Percentiles rank a stretch among this genome's conserved stretches.
Evolutionary conservation across 352 stramenopile species (phyloP).

Genomic region (Pythium myriotylum): DNA sequence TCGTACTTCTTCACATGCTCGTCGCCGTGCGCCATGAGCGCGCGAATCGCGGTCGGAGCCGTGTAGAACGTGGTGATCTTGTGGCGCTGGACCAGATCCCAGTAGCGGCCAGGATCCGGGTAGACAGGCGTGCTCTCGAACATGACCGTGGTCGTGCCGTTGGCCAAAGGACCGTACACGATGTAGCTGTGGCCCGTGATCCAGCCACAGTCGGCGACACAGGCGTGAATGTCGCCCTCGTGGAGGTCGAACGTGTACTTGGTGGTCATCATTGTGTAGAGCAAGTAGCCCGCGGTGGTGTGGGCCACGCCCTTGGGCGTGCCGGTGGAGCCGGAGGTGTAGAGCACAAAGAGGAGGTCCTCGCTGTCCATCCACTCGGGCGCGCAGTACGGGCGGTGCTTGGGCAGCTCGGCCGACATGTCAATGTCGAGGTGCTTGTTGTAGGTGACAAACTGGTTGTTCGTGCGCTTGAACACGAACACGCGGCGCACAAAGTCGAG

Average conservation of each 20-base stretch:
- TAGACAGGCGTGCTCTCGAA: conserved; percentile 98
- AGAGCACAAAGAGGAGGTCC: conserved; percentile 97
- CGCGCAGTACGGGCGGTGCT: conserved; percentile 93
- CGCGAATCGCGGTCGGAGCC: conserved; percentile 95
- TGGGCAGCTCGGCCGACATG: conserved; percentile 91
- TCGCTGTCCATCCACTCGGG: conserved; percentile 96
- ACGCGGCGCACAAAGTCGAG: conserved; percentile 92
- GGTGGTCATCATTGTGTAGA: conserved; percentile 94
- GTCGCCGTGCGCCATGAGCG: conserved; percentile 96
- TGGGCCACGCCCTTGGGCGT: conserved; percentile 96
- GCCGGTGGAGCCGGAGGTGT: conserved; percentile 97
- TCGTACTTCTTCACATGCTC: conserved; percentile 95
- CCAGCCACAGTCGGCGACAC: conserved; percentile 96
- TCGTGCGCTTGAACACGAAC: conserved; percentile 94
- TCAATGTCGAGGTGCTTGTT: conserved; percentile 90
- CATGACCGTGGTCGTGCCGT: conserved; percentile 97
- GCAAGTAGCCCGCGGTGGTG: conserved; percentile 94
- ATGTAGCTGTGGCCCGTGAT: conserved; percentile 98
- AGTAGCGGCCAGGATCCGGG: conserved; percentile 95
- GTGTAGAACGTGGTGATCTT: conserved; percentile 97
- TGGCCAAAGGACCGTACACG: conserved; percentile 96
- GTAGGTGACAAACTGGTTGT: conserved; percentile 70
- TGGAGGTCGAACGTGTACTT: conserved; percentile 95
- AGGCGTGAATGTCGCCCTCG: conserved; percentile 93
- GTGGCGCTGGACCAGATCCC: conserved; percentile 96